Conservation (phyloP, 225 moss, liverwort and hornwort genomes). For the Sphagnum tenellum region DNA sequence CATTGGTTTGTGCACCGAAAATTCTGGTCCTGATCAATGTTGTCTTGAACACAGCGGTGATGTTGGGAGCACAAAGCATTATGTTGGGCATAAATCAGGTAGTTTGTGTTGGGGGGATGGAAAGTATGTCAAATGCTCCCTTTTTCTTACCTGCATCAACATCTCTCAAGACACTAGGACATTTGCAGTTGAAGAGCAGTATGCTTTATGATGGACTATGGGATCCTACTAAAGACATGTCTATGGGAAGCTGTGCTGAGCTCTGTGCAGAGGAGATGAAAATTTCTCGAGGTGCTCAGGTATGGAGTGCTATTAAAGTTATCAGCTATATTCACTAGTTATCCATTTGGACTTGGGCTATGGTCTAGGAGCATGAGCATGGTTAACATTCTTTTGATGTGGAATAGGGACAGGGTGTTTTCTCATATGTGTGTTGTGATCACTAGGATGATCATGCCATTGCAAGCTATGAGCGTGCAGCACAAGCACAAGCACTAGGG, state of each 20-base stretch:
- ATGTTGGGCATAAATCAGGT: conserved; percentile 64
- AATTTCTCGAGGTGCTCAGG: conserved; percentile 79
- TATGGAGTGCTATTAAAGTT: conserved; percentile 1
- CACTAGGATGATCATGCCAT: conserved; percentile 80
- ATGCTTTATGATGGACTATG: conserved; percentile 74
- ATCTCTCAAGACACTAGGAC: conserved; percentile 47
- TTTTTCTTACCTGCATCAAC: conserved; percentile 41
- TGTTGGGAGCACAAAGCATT: conserved; percentile 93
- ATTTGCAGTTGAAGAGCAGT: conserved; percentile 53
- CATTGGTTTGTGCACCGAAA: too few relatives aligned
- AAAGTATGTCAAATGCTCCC: conserved; percentile 89
- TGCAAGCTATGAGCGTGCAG: conserved; percentile 70
- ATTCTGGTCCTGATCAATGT: too few relatives aligned
- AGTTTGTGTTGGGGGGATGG: conserved; percentile 84
- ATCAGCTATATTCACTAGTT: too few relatives aligned
- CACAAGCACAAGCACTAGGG: conserved; percentile 64
- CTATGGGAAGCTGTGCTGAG: conserved; percentile 81
- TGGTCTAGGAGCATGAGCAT: too few relatives aligned
- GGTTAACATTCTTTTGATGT: too few relatives aligned
- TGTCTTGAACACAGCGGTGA: conserved; percentile 44
- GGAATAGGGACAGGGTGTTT: too few relatives aligned
- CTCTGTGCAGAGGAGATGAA: conserved; percentile 49
- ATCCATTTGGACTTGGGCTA: too few relatives aligned
- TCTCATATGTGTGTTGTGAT: not conserved
- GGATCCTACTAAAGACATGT: conserved; percentile 63